These are phyloP conservation scores for Blepharisma stoltei DNA, from an alignment of 73 alveolate genomes.

Conservation along the genomic window DNA sequence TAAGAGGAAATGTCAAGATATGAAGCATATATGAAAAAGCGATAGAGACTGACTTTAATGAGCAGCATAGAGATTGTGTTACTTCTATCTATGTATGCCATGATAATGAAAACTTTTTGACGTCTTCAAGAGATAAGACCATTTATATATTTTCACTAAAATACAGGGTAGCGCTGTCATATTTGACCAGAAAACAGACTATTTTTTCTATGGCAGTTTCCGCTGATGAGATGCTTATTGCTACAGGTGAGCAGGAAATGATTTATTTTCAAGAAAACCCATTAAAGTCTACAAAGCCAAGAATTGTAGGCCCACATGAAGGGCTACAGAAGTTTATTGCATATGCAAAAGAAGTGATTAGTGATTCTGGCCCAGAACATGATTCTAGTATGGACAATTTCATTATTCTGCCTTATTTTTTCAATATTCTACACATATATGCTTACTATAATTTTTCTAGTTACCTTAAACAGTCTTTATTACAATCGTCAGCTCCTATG, in stretches of 20 bases:
- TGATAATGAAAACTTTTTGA: not conserved
- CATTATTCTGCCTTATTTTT: not conserved
- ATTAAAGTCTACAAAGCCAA: not conserved
- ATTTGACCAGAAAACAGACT: conserved; percentile 11
- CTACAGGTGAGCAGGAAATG: conserved; percentile 22
- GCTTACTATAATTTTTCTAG: not conserved
- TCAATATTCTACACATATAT: not conserved
- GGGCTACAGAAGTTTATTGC: not conserved
- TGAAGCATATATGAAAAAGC: not conserved
- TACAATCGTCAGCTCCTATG: conserved; percentile 5
- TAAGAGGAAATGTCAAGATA: conserved; percentile 2
- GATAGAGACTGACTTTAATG: not conserved
- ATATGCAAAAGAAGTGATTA: not conserved
- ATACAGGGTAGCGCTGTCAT: not conserved
- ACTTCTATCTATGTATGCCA: not conserved
- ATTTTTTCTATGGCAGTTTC: not conserved
- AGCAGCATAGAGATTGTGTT: not conserved
- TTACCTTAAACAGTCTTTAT: not conserved
- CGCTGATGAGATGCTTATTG: not conserved
- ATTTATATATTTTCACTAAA: not conserved
- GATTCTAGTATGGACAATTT: not conserved
- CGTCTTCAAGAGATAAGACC: not conserved
- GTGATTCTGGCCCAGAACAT: not conserved
- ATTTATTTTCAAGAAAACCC: conserved; percentile 26
- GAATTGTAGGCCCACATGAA: conserved; percentile 17